A percentile compares a stretch with the other conserved stretches of the same genome.
phyloP scores from a whole-genome alignment of 495 filamentous ascomycete species.

The Tuber borchii region DNA sequence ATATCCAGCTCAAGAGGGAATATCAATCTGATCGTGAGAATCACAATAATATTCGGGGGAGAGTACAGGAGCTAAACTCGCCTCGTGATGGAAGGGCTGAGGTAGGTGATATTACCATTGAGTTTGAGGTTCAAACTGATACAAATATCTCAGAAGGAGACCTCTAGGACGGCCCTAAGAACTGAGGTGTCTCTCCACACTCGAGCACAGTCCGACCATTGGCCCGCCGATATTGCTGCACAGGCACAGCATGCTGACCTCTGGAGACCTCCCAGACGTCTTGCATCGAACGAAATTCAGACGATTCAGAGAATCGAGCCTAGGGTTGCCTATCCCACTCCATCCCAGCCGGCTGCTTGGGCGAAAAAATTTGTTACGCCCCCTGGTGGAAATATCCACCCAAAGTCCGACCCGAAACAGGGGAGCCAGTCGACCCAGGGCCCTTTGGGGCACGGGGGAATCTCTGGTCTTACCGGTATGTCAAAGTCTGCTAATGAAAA shows the following conservation, averaged over 20 bases:
- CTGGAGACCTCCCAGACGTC: neutral
- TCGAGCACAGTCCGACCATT: neutral
- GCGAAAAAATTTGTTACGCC: neutral
- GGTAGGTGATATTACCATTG: neutral
- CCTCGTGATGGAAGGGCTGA: neutral
- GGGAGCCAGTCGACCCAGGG: neutral
- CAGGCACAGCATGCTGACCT: neutral
- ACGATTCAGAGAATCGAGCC: neutral
- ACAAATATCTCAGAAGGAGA: neutral
- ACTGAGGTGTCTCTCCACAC: neutral
- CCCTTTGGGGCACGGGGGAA: neutral
- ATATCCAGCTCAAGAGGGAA: neutral
- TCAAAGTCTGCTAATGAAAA: neutral
- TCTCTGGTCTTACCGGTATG: neutral
- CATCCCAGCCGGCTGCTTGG: neutral
- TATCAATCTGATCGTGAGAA: neutral
- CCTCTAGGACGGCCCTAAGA: neutral
- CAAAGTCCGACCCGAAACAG: neutral
- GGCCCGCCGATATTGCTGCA: neutral
- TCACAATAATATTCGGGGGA: neutral
- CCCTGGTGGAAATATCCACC: neutral
- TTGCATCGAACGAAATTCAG: neutral
- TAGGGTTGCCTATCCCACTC: neutral
- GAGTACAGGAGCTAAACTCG: neutral
- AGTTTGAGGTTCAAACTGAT: neutral